Evolutionary conservation across 345 rosid species (phyloP).

Genomic region (Syzygium grande): DNA sequence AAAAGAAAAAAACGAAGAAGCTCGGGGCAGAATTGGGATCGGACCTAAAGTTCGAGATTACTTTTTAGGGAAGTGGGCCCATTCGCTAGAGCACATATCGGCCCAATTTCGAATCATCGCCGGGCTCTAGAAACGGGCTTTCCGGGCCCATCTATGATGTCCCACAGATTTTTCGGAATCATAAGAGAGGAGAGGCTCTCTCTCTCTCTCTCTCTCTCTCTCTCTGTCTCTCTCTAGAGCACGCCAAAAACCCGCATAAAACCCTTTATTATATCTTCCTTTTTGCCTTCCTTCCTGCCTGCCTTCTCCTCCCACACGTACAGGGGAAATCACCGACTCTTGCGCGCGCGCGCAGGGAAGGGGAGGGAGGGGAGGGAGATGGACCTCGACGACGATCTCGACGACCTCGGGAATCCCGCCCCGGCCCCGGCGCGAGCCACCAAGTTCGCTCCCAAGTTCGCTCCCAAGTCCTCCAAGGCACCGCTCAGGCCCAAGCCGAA

Average conservation of each 20-base stretch:
- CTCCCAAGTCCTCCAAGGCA: slow-evolving; percentile 31
- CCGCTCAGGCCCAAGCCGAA: slow-evolving; percentile 14
- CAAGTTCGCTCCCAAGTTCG: slow-evolving; percentile 63
- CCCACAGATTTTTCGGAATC: background rate
- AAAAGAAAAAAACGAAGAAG: no score
- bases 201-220: background rate
- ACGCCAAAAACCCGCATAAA: no score
- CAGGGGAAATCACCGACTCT: background rate
- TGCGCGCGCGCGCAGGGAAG: background rate
- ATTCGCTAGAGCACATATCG: background rate
- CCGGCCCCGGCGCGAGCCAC: slow-evolving; percentile 34
- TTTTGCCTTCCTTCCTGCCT: no score
- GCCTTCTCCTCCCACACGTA: background rate
- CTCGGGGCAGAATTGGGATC: background rate
- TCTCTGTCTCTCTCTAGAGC: no score
- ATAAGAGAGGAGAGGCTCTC: no score
- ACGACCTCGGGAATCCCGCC: slow-evolving; percentile 15
- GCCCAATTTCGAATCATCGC: background rate
- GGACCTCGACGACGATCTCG: slow-evolving; percentile 75
- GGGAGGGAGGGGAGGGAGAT: background rate
- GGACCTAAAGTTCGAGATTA: background rate
- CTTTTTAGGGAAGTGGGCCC: background rate
- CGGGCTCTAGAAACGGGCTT: background rate
- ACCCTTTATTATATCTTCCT: no score
- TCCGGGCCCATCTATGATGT: background rate